Evolutionary conservation across 1,139 yeast genomes (phyloP).

Genomic region (Geotrichum macrosporum): DNA sequence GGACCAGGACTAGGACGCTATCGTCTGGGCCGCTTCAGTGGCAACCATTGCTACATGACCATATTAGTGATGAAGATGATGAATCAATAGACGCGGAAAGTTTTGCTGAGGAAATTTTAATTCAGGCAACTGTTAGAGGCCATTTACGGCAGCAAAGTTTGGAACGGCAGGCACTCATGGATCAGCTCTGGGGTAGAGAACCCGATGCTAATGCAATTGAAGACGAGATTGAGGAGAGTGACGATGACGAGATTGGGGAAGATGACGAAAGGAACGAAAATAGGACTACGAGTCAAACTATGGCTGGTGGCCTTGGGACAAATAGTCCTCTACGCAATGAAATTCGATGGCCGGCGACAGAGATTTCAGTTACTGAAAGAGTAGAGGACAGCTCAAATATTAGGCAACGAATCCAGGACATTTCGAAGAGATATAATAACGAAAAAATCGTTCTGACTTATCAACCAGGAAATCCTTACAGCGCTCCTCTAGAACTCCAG

Average conservation of each 20-base stretch:
- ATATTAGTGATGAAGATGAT: too few relatives aligned
- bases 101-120: neutral
- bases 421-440: constrained; percentile 3
- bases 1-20: too few relatives aligned
- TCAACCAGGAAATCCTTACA: constrained; percentile 14
- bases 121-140: neutral
- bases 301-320: too few relatives aligned
- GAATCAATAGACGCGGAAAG: too few relatives aligned
- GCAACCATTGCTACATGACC: too few relatives aligned
- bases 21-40: too few relatives aligned
- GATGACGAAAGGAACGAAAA: neutral
- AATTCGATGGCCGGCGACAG: constrained; percentile 1
- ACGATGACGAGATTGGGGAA: neutral
- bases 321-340: neutral
- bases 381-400: neutral
- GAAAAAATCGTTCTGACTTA: constrained; percentile 5
- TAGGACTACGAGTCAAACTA: neutral
- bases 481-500: constrained; percentile 21
- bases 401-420: neutral
- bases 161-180: constrained; percentile 1
- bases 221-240: neutral
- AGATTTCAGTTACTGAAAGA: constrained; percentile 3
- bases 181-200: constrained; percentile 2
- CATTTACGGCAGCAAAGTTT: neutral
- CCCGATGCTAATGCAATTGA: neutral